Base-by-base conservation (phyloP, 495 filamentous ascomycete genomes). In the Aspergillus ellipticus region DNA sequence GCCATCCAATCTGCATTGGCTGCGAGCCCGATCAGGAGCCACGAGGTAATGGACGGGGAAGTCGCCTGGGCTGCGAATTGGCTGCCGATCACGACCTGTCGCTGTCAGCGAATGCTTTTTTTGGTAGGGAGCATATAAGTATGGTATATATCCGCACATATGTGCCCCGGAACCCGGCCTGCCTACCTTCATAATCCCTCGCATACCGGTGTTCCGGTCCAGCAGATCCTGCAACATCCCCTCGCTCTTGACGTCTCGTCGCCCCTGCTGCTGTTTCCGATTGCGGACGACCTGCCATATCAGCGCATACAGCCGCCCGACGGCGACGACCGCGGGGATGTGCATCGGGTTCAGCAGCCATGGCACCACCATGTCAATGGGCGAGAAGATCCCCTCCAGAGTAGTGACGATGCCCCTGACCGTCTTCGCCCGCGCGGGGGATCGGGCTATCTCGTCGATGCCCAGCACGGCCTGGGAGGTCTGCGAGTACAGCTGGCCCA, bases 301-400 rank as follows among this genome's bases (percentile, higher is more conserved):
- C 46, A 49, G 16, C 46, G 31, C 26, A 31, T 49, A 49, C 26
- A 31, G 3, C 22, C 46, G 46, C 17, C 46, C 46, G 10, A 31
- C 6, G 22, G 46, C 46, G 1, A 49, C 31, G 22, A 31, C 22
- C 2, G 15, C 46, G 16, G 46, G 46, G 46, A 49, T 49, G 24
- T 49, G 46, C 1, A 49, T 31, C 26, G 46, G 46, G n/a, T 49
- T 49, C 22, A 49, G 26, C 22, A 49, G 46, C 46, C 46, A 49
- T 4, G 46, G 46, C 15, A 49, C n/a, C 46, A 49, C 21, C 46
- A 49, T 49, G n/a, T 49, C 46, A 21, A 15, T 8, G 1, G 46
- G 22, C 21, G 46, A 49, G n/a, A 49, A 49, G 20, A 21, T 31
- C 31, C 46, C 46, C 29, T 49, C 46, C 22, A 49, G 1, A 3